Evolutionary conservation across 2,329 filamentous ascomycete genomes (phyloP).

Genomic region (Fusarium praegraminearum): DNA sequence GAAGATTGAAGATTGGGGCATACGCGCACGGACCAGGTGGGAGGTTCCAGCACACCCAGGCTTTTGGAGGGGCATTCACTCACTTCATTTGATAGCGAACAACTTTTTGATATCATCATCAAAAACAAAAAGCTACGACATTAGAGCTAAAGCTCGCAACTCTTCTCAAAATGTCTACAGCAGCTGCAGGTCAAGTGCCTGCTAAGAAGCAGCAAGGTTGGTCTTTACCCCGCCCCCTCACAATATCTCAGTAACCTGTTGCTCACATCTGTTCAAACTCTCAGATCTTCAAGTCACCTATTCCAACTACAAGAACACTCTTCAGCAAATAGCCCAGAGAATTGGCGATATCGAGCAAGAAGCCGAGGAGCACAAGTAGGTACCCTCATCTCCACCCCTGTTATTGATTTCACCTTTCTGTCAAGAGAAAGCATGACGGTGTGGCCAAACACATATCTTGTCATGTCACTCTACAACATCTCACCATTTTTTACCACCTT

Average conservation of each 20-base stretch:
- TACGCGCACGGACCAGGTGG: conserved; percentile 50
- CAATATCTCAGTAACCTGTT: conserved; percentile 1
- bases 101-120: conserved; percentile 28
- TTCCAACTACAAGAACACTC: conserved; percentile 78
- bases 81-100: conserved; percentile 18
- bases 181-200: conserved; percentile 56
- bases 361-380: conserved; percentile 97
- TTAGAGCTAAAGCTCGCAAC: neutral
- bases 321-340: conserved; percentile 94
- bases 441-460: conserved; percentile 19
- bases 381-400: conserved; percentile 40
- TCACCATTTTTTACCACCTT: conserved; percentile 51
- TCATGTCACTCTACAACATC: conserved; percentile 39
- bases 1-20: conserved; percentile 26
- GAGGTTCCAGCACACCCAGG: conserved; percentile 26
- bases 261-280: conserved; percentile 19
- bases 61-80: conserved; percentile 44
- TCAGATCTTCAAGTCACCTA: conserved; percentile 85
- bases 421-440: conserved; percentile 31
- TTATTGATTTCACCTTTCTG: conserved; percentile 2
- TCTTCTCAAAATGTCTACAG: conserved; percentile 59
- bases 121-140: conserved; percentile 1
- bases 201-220: conserved; percentile 81
- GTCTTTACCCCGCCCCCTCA: conserved; percentile 27
- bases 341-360: conserved; percentile 98